Percentiles rank a stretch among this genome's conserved stretches.
Conservation (phyloP, 2,329 filamentous ascomycete species). For the Coccinonectria pachysandricola region DNA sequence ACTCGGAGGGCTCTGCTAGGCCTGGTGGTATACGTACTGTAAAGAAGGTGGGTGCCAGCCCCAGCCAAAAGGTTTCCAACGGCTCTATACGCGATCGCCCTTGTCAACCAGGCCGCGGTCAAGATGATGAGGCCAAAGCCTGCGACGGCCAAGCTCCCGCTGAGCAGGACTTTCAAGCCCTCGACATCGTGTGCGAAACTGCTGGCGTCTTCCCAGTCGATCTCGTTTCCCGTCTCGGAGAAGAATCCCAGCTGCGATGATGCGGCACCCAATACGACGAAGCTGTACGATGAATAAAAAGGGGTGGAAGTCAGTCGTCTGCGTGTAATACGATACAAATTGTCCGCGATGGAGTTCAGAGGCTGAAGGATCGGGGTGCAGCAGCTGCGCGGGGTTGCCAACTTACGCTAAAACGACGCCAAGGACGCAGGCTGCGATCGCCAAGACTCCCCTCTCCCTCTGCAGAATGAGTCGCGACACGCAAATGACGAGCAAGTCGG, state of each 20-base stretch:
- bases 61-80: slow-evolving; percentile 12
- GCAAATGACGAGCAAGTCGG: slow-evolving; percentile 17
- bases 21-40: slow-evolving; percentile 15
- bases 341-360: no score
- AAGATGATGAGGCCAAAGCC: slow-evolving; percentile 14
- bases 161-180: slow-evolving; percentile 22
- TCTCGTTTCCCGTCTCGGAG: slow-evolving; percentile 21
- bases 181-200: slow-evolving; percentile 20
- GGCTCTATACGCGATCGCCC: slow-evolving; percentile 14
- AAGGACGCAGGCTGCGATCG: slow-evolving; percentile 12
- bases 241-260: slow-evolving; percentile 24
- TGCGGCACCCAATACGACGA: slow-evolving; percentile 20
- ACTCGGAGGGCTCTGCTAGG: no score
- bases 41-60: slow-evolving; percentile 9
- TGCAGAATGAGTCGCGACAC: slow-evolving; percentile 19
- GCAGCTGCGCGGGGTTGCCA: no score
- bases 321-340: no score
- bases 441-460: slow-evolving; percentile 15
- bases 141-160: slow-evolving; percentile 17
- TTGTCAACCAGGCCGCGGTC: slow-evolving; percentile 14
- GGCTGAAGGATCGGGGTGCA: no score
- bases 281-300: slow-evolving; percentile 9
- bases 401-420: slow-evolving; percentile 18
- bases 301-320: not conserved
- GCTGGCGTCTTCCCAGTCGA: slow-evolving; percentile 22